A percentile compares a stretch with the other conserved stretches of the same genome.
phyloP scores from a whole-genome alignment of 495 filamentous ascomycete species.

The Baudoinia panamericana region DNA sequence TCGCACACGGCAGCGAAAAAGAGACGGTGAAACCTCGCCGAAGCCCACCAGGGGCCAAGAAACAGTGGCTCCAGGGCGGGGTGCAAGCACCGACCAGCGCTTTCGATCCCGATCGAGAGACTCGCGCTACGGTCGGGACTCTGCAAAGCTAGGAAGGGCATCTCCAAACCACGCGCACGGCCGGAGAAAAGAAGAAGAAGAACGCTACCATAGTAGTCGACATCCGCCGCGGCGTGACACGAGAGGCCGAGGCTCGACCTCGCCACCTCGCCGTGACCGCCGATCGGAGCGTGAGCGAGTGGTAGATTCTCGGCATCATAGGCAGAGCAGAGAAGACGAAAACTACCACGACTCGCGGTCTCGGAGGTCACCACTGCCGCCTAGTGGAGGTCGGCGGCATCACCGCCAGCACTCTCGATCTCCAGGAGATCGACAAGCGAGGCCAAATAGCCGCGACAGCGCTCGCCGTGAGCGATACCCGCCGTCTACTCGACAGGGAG shows the following conservation, averaged over 20 bases:
- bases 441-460: slow-evolving; percentile 1
- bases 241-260: neutral
- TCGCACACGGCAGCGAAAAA: too few species aligned
- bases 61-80: slow-evolving; percentile 2
- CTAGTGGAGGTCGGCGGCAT: neutral
- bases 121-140: slow-evolving; percentile 19
- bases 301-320: neutral
- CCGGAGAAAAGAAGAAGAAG: slow-evolving; percentile 7
- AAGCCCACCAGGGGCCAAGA: neutral
- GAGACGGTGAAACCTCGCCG: neutral
- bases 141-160: slow-evolving; percentile 14
- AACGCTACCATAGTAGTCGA: neutral
- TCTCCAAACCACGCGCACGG: neutral
- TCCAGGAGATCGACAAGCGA: neutral
- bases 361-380: neutral
- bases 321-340: neutral
- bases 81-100: neutral
- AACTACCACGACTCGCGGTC: neutral
- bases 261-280: neutral
- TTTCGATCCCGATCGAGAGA: slow-evolving; percentile 25
- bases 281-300: neutral
- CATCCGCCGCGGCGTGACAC: neutral
- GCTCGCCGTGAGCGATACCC: neutral
- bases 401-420: slow-evolving; percentile 7
- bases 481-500: neutral